These are phyloP conservation scores for Neckera pumila DNA, from an alignment of 225 moss, liverwort and hornwort genomes.

Conservation along the genomic window DNA sequence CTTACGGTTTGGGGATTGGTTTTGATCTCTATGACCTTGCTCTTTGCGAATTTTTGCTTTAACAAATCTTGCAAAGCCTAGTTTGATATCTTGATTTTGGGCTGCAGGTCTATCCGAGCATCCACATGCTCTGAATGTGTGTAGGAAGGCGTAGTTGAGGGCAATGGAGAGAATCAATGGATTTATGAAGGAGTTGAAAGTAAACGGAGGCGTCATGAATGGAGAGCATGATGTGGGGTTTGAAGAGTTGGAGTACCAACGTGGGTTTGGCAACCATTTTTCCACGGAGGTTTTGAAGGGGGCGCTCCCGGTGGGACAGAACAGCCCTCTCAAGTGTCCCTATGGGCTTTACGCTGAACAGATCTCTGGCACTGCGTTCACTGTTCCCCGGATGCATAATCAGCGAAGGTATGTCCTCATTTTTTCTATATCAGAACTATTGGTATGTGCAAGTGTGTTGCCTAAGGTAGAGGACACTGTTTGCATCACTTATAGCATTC, in stretches of 20 bases:
- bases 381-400: constrained; percentile 78
- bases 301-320: constrained; percentile 77
- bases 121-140: background rate
- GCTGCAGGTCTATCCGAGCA: background rate
- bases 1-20: background rate
- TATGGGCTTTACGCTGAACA: constrained; percentile 96
- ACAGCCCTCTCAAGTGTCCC: constrained; percentile 85
- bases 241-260: constrained; percentile 46
- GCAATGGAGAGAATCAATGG: constrained; percentile 4
- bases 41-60: background rate
- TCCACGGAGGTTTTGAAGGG: constrained; percentile 65
- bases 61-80: background rate
- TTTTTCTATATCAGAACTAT: background rate
- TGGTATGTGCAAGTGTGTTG: background rate
- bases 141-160: background rate
- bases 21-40: background rate
- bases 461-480: background rate
- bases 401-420: constrained; percentile 45
- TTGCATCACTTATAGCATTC: background rate
- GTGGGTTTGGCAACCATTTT: constrained; percentile 80
- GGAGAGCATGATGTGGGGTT: constrained; percentile 9
- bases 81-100: background rate
- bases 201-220: background rate
- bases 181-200: constrained; percentile 7
- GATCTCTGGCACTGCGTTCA: constrained; percentile 89